Evolutionary conservation across 345 rosid species (phyloP), one percentile per base, ranked within the genome.

Genomic region (Heritiera littoralis): DNA sequence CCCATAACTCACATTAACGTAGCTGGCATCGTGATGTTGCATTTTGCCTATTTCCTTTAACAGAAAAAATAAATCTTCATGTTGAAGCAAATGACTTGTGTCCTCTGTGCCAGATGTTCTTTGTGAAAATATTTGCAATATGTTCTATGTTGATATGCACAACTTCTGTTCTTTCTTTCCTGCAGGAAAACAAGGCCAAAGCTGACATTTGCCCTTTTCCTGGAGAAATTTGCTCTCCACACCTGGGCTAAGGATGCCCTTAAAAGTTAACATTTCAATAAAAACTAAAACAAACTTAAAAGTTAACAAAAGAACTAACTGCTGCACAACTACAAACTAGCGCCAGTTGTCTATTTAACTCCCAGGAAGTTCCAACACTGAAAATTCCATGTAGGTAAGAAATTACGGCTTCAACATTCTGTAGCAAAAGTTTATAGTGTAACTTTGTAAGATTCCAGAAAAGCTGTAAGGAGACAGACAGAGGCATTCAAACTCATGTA

Each of bases 161-260:
- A 56, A 58, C 23, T 23, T 15, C 11, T 54, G 9, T 77, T 75
- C 48, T n/a, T 65, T 61, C 55, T 3, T 77, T 55, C 14, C 54
- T 82, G 88, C 89, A 92, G 96, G 73, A 88, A 90, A 81, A 75
- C 72, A 55, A 85, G 92, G 83, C 96, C 93, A 45, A 86, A 81
- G 85, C 70, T 90, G 69, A 90, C 96, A 4, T 2, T 89, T 18
- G 80, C 77, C 58, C 91, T 90, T 68, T 81, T 92, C 58, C 2
- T 83, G 55, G 92, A 92, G 87, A 86, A 90, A 69, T 89, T 87
- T 78, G 71, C 90, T 52, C 89, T 90, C 61, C 87, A 92, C 66
- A 88, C 65, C 56, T 92, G 35, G 96, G 92, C 92, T 92, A 87
- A 59, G 77, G 6, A 15, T 63, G 40, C 40, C 48, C 51, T 48